These are phyloP conservation scores for Alternaria triticimaculans DNA, from an alignment of 2,329 filamentous ascomycete species.

Conservation along the genomic window DNA sequence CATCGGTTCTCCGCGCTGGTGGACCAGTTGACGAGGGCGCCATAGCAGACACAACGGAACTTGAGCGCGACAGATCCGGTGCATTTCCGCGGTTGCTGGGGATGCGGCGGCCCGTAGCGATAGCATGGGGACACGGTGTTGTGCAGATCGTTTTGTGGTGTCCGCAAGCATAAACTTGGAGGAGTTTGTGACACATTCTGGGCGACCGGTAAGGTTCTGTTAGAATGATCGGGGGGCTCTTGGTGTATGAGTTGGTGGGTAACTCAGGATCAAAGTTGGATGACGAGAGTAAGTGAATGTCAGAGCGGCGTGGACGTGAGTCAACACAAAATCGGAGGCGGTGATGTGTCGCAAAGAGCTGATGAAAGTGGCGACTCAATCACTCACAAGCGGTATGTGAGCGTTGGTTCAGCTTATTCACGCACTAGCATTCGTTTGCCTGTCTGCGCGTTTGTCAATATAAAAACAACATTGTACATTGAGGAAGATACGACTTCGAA, in stretches of 20 bases:
- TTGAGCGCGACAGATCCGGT: conserved; percentile 8
- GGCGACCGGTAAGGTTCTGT: background rate
- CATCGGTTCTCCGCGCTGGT: background rate
- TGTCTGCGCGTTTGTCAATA: background rate
- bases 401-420: background rate
- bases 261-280: background rate
- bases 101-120: background rate
- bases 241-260: background rate
- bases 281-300: background rate
- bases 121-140: conserved; percentile 33
- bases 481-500: background rate
- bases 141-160: conserved; percentile 34
- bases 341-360: background rate
- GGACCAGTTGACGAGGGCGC: background rate
- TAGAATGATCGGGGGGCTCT: background rate
- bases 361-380: background rate
- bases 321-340: background rate
- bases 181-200: conserved; percentile 35
- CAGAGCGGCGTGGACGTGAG: background rate
- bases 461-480: background rate
- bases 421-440: background rate
- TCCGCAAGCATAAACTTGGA: conserved; percentile 36
- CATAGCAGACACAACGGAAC: conserved; percentile 12
- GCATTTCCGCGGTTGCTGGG: background rate
- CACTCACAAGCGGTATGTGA: background rate